Conservation (phyloP, 1,284 basidiomycete species). For the Macrocystidia cucumis region DNA sequence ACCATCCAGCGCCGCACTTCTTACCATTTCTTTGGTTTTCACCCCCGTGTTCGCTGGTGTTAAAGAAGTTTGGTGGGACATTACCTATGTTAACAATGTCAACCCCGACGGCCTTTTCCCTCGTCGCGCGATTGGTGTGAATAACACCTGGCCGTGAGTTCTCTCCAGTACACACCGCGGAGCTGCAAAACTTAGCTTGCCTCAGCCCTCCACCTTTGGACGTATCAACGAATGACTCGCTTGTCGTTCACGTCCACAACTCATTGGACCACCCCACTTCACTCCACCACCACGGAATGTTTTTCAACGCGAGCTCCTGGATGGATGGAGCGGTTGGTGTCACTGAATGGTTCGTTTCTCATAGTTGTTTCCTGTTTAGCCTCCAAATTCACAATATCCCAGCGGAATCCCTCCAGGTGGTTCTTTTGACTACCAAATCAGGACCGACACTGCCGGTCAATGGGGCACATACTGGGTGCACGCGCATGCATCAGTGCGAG, state of each 20-base stretch:
- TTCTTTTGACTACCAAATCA: constrained; percentile 74
- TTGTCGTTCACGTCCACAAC: constrained; percentile 74
- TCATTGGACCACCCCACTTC: constrained; percentile 55
- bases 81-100: constrained; percentile 63
- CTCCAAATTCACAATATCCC: background rate
- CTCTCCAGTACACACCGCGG: background rate
- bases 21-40: constrained; percentile 15
- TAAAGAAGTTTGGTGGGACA: constrained; percentile 74
- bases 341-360: constrained; percentile 66
- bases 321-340: constrained; percentile 83
- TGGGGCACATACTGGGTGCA: constrained; percentile 91
- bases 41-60: constrained; percentile 43
- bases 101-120: constrained; percentile 73
- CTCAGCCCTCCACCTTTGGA: constrained; percentile 72
- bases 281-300: constrained; percentile 90
- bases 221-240: constrained; percentile 63
- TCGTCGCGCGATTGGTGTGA: constrained; percentile 79
- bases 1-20: constrained; percentile 10
- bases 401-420: constrained; percentile 80
- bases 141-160: constrained; percentile 86
- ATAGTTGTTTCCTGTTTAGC: background rate
- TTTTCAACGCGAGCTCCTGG: constrained; percentile 81
- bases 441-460: constrained; percentile 65
- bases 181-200: background rate
- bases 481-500: constrained; percentile 50